Percentiles rank a stretch among this genome's conserved stretches.
phyloP scores from a whole-genome alignment of 2,329 filamentous ascomycete genomes.

The Botrytis medusae region DNA sequence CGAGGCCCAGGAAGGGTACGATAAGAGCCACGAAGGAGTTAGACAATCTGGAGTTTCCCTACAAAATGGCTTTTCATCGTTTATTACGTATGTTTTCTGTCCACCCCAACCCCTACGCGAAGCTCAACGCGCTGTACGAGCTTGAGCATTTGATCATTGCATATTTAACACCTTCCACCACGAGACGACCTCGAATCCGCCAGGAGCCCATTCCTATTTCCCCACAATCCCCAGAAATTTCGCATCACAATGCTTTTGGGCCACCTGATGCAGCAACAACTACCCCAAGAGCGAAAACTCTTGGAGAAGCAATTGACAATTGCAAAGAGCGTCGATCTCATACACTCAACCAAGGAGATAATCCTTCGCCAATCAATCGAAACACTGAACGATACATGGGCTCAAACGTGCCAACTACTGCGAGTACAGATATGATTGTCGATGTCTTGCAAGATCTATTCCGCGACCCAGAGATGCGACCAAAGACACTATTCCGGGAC shows the following conservation, averaged over 20 bases:
- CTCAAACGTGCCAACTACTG: slow-evolving; percentile 48
- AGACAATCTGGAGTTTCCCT: slow-evolving; percentile 65
- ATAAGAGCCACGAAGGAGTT: slow-evolving; percentile 31
- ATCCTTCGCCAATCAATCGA: slow-evolving; percentile 69
- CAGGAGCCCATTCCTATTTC: slow-evolving; percentile 34
- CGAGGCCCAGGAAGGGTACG: slow-evolving; percentile 28
- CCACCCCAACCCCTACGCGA: slow-evolving; percentile 82
- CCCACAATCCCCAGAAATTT: slow-evolving; percentile 58
- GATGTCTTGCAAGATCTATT: slow-evolving; percentile 67
- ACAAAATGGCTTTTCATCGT: slow-evolving; percentile 74
- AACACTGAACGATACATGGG: slow-evolving; percentile 70
- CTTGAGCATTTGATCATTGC: slow-evolving; percentile 79
- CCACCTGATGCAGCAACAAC: slow-evolving; percentile 31
- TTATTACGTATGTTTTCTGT: slow-evolving; percentile 84
- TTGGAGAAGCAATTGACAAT: slow-evolving; percentile 69
- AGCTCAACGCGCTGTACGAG: slow-evolving; percentile 80
- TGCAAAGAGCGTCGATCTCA: slow-evolving; percentile 67
- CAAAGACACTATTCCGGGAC: slow-evolving; percentile 78
- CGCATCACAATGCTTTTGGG: slow-evolving; percentile 37
- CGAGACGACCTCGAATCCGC: slow-evolving; percentile 35
- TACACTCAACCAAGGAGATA: slow-evolving; percentile 47
- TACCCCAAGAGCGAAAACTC: slow-evolving; percentile 45
- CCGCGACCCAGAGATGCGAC: slow-evolving; percentile 66
- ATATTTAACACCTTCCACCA: slow-evolving; percentile 60
- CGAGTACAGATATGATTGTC: slow-evolving; percentile 54